Conservation (phyloP, 495 filamentous ascomycete genomes). For the Chaetomium tenue region DNA sequence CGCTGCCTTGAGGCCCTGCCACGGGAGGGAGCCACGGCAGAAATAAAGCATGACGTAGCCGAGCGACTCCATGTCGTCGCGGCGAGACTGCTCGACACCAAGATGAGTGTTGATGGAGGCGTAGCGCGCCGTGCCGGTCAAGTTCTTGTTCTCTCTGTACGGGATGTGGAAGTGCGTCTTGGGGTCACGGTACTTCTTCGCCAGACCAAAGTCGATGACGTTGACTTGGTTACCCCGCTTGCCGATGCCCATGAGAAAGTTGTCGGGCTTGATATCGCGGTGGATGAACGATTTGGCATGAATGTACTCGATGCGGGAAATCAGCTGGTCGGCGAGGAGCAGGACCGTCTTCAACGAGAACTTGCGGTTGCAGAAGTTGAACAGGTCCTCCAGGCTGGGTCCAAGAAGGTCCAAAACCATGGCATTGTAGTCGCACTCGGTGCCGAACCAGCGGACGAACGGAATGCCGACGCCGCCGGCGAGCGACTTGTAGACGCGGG, state of each 20-base stretch:
- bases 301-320: slow-evolving; percentile 99
- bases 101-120: slow-evolving; percentile 99
- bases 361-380: slow-evolving; percentile 99
- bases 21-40: slow-evolving; percentile 97
- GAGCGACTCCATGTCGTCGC: slow-evolving; percentile 99
- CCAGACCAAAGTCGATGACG: slow-evolving; percentile 98
- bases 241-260: slow-evolving; percentile 99
- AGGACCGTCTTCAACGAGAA: slow-evolving; percentile 99
- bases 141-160: slow-evolving; percentile 99
- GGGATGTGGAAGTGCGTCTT: slow-evolving; percentile 99
- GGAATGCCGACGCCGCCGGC: slow-evolving; percentile 98
- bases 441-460: slow-evolving; percentile 99
- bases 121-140: slow-evolving; percentile 98
- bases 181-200: slow-evolving; percentile 99
- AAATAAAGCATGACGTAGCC: slow-evolving; percentile 99
- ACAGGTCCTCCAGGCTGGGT: slow-evolving; percentile 97
- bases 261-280: slow-evolving; percentile 99
- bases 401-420: slow-evolving; percentile 99
- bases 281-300: slow-evolving; percentile 99
- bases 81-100: slow-evolving; percentile 97
- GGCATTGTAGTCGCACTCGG: slow-evolving; percentile 99
- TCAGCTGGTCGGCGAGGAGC: slow-evolving; percentile 95
- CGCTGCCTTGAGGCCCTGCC: slow-evolving; percentile 99
- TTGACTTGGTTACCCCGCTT: slow-evolving; percentile 99
- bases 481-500: slow-evolving; percentile 98